Base-by-base conservation (phyloP, 1,284 basidiomycete species). In the Termitomyces sp. region DNA sequence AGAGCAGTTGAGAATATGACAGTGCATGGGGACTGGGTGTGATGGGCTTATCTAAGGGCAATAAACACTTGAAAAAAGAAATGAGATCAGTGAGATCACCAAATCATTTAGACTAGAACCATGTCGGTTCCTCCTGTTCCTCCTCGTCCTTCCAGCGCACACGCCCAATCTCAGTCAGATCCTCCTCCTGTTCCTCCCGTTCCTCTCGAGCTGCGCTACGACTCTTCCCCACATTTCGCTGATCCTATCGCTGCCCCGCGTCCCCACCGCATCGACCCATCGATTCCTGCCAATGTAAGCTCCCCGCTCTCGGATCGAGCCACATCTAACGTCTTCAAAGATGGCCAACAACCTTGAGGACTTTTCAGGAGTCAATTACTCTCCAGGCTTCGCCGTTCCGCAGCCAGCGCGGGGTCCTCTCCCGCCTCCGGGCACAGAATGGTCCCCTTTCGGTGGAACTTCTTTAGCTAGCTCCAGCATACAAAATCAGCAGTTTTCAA, bases 211-310 rank as follows among this genome's bases (percentile, higher is more conserved):
- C 48, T 62, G 16, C 44, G 44, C 21, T 50, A 45, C 52, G 63
- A 66, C 14, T 65, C 65, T n/a, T 65, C 66, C 3, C 80, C 80
- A 19, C 80, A 82, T 55, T 81, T 76, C 52, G 77, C 77, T 57
- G 70, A 79, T 16, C 83, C 85, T 0, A 72, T 89, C 7, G 78
- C 77, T 6, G 86, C 86, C 0, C 87, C 87, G 4, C 73, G 81
- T n/a, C 83, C 86, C 0, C 81, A 84, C 56, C 76, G 80, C 50
- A 52, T 84, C 6, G 80, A 85, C 61, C 82, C 81, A 14, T 74
- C 73, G 59, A 66, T 86, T 1, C 81, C 83, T n/a, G 74, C 76
- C 34, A 83, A 85, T 62, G 85, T 84, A 64, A 64, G 81, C 66
- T 4, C 28, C 47, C 16, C 39, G 46, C 53, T 35, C 28, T 42